Evolutionary conservation across 2,329 filamentous ascomycete species (phyloP), one percentile per base, ranked within the genome.

Genomic region (Diplodia sapinea): DNA sequence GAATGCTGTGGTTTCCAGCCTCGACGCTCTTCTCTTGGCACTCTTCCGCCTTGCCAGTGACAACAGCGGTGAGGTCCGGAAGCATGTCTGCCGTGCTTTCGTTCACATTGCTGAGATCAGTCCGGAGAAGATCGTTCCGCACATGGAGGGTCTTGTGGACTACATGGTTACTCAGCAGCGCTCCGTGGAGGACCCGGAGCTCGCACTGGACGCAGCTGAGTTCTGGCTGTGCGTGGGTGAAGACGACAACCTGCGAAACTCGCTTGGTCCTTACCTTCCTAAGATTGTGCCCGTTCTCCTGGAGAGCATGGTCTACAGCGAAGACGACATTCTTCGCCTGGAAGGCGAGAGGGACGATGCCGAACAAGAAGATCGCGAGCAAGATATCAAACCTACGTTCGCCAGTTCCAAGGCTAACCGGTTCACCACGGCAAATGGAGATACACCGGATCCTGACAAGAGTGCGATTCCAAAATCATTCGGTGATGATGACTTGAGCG

Each of bases 201-300:
- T 99, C 68, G 93, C 94, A 47, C 89, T 96, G 71, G 95, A 99
- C 77, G 95, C 95, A 9, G 93, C 95, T 5, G 95, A 99, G 78
- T 99, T 99, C 76, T 99, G 96, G 93, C 87, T 99, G 54, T 93
- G 93, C 49, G 89, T 96, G 23, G 94, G 93, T 69, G 95, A 97
- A 77, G 92, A 97, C 76, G 87, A 91, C 51, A 87, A 90, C 68
- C 82, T 98, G 65, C 93, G 92, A 82, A 86, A 88, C 71, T 86
- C 88, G 0, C 83, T 99, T 55, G 88, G 86, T 9, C 93, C 93
- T 0, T 92, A 92, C 75, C 87, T 98, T 67, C 80, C 86, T 71
- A 92, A 91, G 77, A 94, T 98, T 70, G 90, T 99, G 36, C 95
- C 95, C 0, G 91, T 97, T 1, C 82, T 99, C 63, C 86, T 99